A percentile compares a stretch with the other conserved stretches of the same genome.
These are phyloP conservation scores for Schizonepeta tenuifolia DNA, from an alignment of 257 asterid species.

Conservation along the genomic window DNA sequence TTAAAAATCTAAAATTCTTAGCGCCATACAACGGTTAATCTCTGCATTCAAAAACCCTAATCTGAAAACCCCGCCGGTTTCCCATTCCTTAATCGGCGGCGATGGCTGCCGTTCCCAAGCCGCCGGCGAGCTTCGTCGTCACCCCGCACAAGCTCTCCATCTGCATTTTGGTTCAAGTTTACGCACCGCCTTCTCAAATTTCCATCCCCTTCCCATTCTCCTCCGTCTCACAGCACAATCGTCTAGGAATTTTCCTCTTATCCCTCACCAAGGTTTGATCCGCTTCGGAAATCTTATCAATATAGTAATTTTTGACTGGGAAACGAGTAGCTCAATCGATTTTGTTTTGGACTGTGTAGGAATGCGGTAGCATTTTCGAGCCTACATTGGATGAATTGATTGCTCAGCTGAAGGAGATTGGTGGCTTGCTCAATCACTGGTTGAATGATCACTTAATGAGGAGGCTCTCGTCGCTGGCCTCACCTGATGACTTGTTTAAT, in stretches of 20 bases:
- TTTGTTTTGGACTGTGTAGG: constrained; percentile 46
- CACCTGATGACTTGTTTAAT: constrained; percentile 90
- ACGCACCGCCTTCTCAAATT: constrained; percentile 81
- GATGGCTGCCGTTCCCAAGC: constrained; percentile 57
- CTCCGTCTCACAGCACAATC: constrained; percentile 84
- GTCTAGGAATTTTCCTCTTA: constrained; percentile 71
- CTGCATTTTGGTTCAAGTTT: constrained; percentile 73
- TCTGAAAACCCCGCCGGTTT: constrained; percentile 30
- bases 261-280: constrained; percentile 72
- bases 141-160: constrained; percentile 91
- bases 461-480: constrained; percentile 60
- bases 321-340: constrained; percentile 7
- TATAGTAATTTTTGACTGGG: neutral
- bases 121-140: constrained; percentile 60
- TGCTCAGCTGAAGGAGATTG: constrained; percentile 60
- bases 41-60: constrained; percentile 46
- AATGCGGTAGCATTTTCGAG: constrained; percentile 78
- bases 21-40: constrained; percentile 23
- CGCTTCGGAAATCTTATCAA: neutral
- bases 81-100: constrained; percentile 26
- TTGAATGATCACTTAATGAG: constrained; percentile 65
- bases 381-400: constrained; percentile 75
- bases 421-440: constrained; percentile 70
- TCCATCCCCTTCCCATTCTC: constrained; percentile 85
- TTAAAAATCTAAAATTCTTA: neutral